Percentiles rank a stretch among this genome's conserved stretches.
Conservation (phyloP, 495 filamentous ascomycete species). For the Recurvomyces mirabilis region DNA sequence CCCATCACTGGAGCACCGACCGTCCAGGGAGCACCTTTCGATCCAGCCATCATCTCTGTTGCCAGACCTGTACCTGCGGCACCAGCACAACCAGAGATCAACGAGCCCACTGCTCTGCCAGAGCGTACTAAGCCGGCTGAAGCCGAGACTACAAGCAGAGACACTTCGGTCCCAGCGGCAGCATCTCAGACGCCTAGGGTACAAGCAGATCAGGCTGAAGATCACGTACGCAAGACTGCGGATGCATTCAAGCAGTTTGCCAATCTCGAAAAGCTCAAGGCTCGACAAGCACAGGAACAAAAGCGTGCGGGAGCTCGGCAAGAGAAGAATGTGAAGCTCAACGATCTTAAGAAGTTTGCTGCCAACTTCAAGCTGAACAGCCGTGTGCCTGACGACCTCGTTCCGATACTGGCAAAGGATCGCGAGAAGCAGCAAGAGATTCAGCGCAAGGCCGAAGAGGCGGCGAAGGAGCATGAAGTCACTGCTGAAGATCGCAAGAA, state of each 20-base stretch:
- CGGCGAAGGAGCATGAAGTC: conserved; percentile 27
- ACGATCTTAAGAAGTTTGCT: conserved; percentile 90
- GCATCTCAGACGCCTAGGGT: conserved; percentile 1
- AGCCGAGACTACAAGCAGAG: too few species aligned
- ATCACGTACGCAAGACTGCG: conserved; percentile 66
- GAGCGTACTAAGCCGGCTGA: too few species aligned
- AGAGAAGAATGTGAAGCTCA: conserved; percentile 81
- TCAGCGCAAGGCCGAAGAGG: conserved; percentile 57
- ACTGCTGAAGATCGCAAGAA: conserved; percentile 38
- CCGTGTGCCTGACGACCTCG: conserved; percentile 80
- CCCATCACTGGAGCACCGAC: conserved; percentile 62
- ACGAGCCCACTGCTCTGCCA: neutral
- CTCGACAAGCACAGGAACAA: conserved; percentile 35
- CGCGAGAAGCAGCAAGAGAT: conserved; percentile 84
- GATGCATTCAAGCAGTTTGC: conserved; percentile 77
- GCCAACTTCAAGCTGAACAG: conserved; percentile 85
- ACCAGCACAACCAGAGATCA: neutral
- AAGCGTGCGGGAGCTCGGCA: conserved; percentile 48
- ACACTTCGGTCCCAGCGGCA: conserved; percentile 2
- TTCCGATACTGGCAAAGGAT: conserved; percentile 93
- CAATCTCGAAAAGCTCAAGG: conserved; percentile 59
- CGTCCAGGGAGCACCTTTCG: conserved; percentile 60
- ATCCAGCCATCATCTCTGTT: conserved; percentile 74
- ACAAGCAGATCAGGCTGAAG: conserved; percentile 45
- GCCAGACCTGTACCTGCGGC: conserved; percentile 37